Conservation (phyloP, 768 basidiomycete genomes). For the Macrolepiota fuliginosa region DNA sequence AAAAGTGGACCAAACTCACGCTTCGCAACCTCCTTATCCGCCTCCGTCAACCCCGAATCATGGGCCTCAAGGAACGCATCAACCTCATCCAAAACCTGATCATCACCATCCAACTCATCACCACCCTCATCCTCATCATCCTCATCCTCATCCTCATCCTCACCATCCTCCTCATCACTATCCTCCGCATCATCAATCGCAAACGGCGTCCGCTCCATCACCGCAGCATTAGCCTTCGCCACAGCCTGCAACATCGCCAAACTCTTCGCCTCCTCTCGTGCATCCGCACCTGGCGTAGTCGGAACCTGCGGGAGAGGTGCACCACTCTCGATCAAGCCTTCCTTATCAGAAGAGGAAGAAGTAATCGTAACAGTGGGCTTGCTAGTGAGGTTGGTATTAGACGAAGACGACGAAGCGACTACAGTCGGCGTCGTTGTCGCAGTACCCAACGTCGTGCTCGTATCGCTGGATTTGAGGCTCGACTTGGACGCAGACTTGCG, state of each 20-base stretch:
- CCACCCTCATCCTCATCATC: constrained; percentile 88
- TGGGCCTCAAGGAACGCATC: constrained; percentile 70
- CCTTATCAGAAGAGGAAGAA: neutral
- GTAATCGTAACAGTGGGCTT: no score
- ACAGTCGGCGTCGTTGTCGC: neutral
- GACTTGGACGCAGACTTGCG: constrained; percentile 57
- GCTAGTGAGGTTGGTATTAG: constrained; percentile 22
- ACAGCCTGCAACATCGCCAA: constrained; percentile 64
- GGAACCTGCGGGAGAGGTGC: constrained; percentile 31
- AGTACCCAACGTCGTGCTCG: neutral
- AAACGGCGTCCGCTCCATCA: constrained; percentile 92
- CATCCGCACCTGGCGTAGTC: neutral
- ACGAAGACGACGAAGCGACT: constrained; percentile 17
- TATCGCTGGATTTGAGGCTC: constrained; percentile 31
- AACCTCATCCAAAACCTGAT: constrained; percentile 87
- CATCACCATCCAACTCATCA: constrained; percentile 58
- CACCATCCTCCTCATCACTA: constrained; percentile 40
- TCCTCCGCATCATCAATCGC: constrained; percentile 95
- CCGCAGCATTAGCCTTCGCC: constrained; percentile 76
- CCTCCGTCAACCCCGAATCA: constrained; percentile 80
- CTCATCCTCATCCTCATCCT: constrained; percentile 52
- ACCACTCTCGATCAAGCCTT: constrained; percentile 28
- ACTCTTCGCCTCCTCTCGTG: constrained; percentile 28
- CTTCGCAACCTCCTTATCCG: constrained; percentile 74
- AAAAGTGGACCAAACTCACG: constrained; percentile 49